These are phyloP conservation scores for Tetradesmus lagerheimii DNA, from an alignment of 139 green algal species.

Conservation along the genomic window DNA sequence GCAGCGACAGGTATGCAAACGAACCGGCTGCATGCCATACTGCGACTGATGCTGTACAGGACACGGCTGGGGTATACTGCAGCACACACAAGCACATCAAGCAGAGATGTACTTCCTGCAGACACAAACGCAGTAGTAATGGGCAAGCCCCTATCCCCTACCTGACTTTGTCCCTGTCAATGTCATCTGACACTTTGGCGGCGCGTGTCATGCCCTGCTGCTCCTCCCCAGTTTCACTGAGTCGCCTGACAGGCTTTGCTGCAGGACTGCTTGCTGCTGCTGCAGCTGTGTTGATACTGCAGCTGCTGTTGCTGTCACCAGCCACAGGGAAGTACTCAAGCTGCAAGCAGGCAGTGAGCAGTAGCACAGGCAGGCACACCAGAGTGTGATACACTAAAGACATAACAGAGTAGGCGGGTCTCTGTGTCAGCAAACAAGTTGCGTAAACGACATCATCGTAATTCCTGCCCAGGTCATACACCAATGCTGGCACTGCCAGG, in stretches of 20 bases:
- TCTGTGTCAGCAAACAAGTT: too few species aligned
- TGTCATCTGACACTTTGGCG: neutral
- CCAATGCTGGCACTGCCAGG: too few species aligned
- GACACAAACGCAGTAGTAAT: neutral
- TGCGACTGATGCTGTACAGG: too few species aligned
- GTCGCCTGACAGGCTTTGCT: neutral
- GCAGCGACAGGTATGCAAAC: neutral
- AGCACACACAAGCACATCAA: too few species aligned
- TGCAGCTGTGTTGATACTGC: neutral
- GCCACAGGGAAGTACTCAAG: neutral
- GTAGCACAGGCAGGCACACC: neutral
- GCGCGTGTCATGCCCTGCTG: neutral
- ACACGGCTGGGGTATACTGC: too few species aligned
- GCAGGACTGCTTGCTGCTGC: neutral
- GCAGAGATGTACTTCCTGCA: neutral
- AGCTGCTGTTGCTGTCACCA: neutral
- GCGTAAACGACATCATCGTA: too few species aligned
- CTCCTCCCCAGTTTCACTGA: neutral
- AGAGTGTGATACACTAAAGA: too few species aligned
- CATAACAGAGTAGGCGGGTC: too few species aligned
- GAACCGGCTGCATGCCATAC: too few species aligned
- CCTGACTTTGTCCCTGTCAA: slow-evolving; percentile 43
- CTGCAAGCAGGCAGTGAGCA: neutral
- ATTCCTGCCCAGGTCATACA: too few species aligned
- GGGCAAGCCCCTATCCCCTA: neutral